phyloP scores from a whole-genome alignment of 805 yeast genomes.

The Yamadazyma phyllophila region DNA sequence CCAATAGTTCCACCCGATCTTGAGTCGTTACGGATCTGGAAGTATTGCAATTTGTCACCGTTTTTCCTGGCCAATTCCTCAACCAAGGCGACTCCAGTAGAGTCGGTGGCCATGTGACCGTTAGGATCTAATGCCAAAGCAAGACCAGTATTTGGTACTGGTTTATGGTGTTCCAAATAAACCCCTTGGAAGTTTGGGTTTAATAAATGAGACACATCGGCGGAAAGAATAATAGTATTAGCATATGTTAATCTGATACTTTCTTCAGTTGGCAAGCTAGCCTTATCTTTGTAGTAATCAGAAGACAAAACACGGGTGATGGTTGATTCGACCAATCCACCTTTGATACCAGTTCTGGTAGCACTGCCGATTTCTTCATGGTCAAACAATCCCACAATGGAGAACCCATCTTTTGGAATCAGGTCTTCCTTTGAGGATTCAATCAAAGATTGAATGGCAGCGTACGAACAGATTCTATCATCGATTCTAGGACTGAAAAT shows the following conservation, averaged over 20 bases:
- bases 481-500: constrained; percentile 81
- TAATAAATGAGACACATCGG: constrained; percentile 80
- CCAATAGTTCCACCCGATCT: constrained; percentile 92
- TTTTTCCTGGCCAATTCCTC: constrained; percentile 68
- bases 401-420: constrained; percentile 38
- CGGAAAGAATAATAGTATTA: constrained; percentile 75
- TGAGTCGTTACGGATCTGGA: constrained; percentile 83
- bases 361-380: constrained; percentile 84
- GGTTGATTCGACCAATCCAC: constrained; percentile 67
- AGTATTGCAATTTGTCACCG: constrained; percentile 68
- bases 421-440: constrained; percentile 27
- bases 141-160: constrained; percentile 75
- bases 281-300: constrained; percentile 17
- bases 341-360: constrained; percentile 78
- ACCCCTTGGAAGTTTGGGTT: constrained; percentile 74
- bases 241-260: constrained; percentile 51
- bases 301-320: constrained; percentile 52
- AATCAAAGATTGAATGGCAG: constrained; percentile 63
- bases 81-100: constrained; percentile 65
- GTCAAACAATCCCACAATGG: constrained; percentile 66
- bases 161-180: constrained; percentile 75
- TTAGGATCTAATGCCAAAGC: constrained; percentile 72
- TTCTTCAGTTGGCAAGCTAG: constrained; percentile 21
- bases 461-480: constrained; percentile 77
- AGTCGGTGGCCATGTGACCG: constrained; percentile 82